A percentile compares a stretch with the other conserved stretches of the same genome.
Evolutionary conservation across 2,329 filamentous ascomycete genomes (phyloP).

Genomic region (Dothidotthia symphoricarpi): DNA sequence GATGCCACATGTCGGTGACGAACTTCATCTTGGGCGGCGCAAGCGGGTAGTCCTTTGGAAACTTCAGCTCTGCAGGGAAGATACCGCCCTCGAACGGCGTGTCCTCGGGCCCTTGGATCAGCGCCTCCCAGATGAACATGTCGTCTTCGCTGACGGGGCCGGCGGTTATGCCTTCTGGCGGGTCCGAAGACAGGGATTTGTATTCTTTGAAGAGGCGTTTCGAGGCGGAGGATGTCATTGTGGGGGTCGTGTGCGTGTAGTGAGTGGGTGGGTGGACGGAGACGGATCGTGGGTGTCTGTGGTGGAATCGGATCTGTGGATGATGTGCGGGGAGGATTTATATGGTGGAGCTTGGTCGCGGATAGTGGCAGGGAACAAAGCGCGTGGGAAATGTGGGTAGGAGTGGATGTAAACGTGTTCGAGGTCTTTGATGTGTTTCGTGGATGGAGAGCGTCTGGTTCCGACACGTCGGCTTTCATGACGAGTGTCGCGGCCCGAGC

Average conservation of each 20-base stretch:
- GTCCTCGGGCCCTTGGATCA: constrained; percentile 92
- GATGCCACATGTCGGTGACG: constrained; percentile 83
- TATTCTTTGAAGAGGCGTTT: constrained; percentile 95
- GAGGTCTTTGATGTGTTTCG: too few relatives aligned
- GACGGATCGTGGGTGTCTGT: too few relatives aligned
- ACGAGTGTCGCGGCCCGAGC: constrained; percentile 1
- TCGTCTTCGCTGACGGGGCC: constrained; percentile 93
- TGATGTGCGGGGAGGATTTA: not conserved
- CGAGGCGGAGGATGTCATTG: constrained; percentile 57
- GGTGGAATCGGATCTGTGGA: too few relatives aligned
- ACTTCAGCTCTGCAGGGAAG: constrained; percentile 81
- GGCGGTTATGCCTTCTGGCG: constrained; percentile 95
- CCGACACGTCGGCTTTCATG: constrained; percentile 1
- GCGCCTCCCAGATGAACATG: constrained; percentile 91
- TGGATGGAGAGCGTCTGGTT: too few relatives aligned
- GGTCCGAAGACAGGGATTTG: constrained; percentile 86
- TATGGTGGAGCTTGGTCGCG: not conserved
- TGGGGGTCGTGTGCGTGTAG: constrained; percentile 3
- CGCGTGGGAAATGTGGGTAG: too few relatives aligned
- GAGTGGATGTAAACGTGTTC: too few relatives aligned
- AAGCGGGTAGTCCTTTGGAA: constrained; percentile 82
- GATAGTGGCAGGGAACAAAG: too few relatives aligned
- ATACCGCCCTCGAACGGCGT: constrained; percentile 96
- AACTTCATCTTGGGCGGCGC: constrained; percentile 88
- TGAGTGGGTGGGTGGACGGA: not conserved